Evolutionary conservation across 192 early-diverging fungal genomes (phyloP).

Genomic region (Geranomyces michiganensis): DNA sequence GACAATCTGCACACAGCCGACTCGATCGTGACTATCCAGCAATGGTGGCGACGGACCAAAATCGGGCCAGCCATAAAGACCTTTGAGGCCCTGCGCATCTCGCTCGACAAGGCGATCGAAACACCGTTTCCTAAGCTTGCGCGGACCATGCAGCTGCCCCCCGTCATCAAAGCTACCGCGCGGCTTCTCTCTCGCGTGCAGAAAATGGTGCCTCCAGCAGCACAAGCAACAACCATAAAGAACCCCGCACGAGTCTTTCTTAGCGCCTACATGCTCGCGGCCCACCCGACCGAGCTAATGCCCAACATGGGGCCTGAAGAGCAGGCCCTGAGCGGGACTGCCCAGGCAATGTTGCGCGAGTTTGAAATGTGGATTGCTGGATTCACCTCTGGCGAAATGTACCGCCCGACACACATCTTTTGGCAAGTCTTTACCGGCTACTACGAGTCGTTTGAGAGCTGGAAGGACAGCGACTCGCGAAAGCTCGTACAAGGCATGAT

Average conservation of each 20-base stretch:
- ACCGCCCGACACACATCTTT: conserved; percentile 41
- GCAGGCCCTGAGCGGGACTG: conserved; percentile 43
- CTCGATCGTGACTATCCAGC: conserved; percentile 39
- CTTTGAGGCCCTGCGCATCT: conserved; percentile 25
- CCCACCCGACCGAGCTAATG: conserved; percentile 66
- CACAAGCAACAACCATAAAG: conserved; percentile 23
- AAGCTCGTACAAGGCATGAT: conserved; percentile 67
- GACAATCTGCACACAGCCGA: conserved; percentile 8
- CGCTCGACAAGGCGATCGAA: conserved; percentile 22
- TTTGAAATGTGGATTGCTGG: conserved; percentile 45
- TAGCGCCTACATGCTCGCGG: conserved; percentile 71
- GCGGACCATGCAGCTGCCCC: conserved; percentile 36
- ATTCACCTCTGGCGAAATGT: not conserved
- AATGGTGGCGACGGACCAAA: conserved; percentile 44
- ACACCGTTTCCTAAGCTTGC: conserved; percentile 46
- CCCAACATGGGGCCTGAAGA: conserved; percentile 57
- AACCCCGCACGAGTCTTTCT: conserved; percentile 70
- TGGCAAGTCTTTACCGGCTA: conserved; percentile 60
- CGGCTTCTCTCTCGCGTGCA: conserved; percentile 34
- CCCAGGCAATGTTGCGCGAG: conserved; percentile 36
- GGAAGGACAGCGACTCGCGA: conserved; percentile 69
- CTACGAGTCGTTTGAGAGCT: conserved; percentile 67
- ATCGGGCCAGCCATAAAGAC: conserved; percentile 24
- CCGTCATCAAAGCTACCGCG: conserved; percentile 44
- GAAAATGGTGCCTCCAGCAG: conserved; percentile 7